phyloP scores from a whole-genome alignment of 164 flowering plant genomes.

The Vitis cinerea region DNA sequence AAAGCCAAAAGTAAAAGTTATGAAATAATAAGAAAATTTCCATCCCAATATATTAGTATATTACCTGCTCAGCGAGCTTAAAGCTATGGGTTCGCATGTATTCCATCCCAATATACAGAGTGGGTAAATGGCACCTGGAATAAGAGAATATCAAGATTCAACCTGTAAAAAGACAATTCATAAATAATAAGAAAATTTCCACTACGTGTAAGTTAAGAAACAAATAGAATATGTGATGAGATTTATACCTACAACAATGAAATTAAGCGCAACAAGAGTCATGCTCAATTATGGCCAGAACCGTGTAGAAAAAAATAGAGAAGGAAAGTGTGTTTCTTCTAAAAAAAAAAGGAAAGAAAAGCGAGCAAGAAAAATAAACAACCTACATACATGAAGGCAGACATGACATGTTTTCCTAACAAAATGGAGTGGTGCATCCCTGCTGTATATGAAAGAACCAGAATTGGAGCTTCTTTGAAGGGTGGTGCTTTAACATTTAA shows the following conservation, averaged over 20 bases:
- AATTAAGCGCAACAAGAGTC: background rate
- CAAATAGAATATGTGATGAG: background rate
- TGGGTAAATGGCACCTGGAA: conserved; percentile 96
- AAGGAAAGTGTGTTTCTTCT: too few species aligned
- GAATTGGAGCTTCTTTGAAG: too few species aligned
- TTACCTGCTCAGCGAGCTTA: conserved; percentile 95
- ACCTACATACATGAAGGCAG: too few species aligned
- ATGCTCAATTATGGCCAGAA: background rate
- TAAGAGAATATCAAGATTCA: conserved; percentile 52
- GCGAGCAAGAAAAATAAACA: too few species aligned
- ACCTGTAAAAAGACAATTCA: conserved; percentile 37
- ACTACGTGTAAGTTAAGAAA: conserved; percentile 7
- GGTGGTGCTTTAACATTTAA: too few species aligned
- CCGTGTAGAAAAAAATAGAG: too few species aligned
- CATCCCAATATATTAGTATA: background rate
- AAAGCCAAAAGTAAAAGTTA: too few species aligned
- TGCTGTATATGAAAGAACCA: too few species aligned
- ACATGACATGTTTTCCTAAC: too few species aligned
- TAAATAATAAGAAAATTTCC: conserved; percentile 23
- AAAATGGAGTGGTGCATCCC: too few species aligned
- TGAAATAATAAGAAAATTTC: too few species aligned
- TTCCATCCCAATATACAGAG: conserved; percentile 94
- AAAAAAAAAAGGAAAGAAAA: too few species aligned
- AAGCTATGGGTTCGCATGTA: conserved; percentile 94
- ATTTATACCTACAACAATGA: background rate